Evolutionary conservation across 2,329 filamentous ascomycete species (phyloP), one percentile per base, ranked within the genome.

Genomic region (Coniella vitis): DNA sequence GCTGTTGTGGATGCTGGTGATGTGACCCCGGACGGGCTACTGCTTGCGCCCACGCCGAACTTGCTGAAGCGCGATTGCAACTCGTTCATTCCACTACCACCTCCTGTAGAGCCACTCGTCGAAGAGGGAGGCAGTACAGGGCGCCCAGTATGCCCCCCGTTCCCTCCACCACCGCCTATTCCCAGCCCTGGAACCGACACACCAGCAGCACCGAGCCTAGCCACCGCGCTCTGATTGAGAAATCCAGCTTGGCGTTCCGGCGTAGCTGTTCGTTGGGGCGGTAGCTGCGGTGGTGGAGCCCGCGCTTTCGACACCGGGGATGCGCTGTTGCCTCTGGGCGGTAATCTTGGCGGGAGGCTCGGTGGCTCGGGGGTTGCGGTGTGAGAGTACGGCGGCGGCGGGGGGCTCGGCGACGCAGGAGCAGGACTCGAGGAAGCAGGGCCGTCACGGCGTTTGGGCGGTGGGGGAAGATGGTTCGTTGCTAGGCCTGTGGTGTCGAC

Each of bases 141-240:
- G 25, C 43, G 63, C 3, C 31, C 39, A 2, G 37, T 38, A 22
- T 17, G 32, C 7, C 43, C 36, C 13, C 17, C 16, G 10, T n/a
- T 25, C 7, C 38, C 39, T 9, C 45, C 36, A 13, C 49, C 37
- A 16, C 40, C 19, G 2, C 81, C 83, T 53, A 95, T 94, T 4
- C 86, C 86, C 4, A 95, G 71, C 0, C 78, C 85, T 0, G 89
- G 84, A 0, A 95, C 87, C 0, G 83, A 86, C 5, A 95, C 74
- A 1, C 90, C 90, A 1, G 87, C 83, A 34, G 81, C 76, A 10
- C 83, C 79, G 8, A 96, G 73, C 37, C 87, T 76, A 50, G 69
- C 74, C 48, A 84, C 63, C 4, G 88, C 83, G 4, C 73, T 78
- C 58, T 74, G 69, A 57, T 79, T 78, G 31, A 78, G 55, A 29